Base-by-base conservation (phyloP, 257 asterid species). In the Fraxinus anomala region DNA sequence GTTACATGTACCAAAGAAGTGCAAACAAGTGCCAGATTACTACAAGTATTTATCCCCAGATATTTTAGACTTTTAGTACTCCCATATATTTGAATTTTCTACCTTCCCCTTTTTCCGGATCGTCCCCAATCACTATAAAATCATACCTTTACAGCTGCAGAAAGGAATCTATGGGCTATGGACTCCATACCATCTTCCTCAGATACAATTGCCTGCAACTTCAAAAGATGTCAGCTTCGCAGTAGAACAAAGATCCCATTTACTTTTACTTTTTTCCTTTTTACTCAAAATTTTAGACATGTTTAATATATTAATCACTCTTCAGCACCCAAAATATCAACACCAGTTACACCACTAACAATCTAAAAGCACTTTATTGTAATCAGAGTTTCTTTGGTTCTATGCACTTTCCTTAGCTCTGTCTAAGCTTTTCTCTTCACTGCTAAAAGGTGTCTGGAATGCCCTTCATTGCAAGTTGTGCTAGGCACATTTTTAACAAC, bases 161-260 rank as follows among this genome's bases (percentile, higher is more conserved):
- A 95, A 63, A 95, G 99, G 89, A 93, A 95, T 80, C 97, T 86
- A 75, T 95, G 99, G 73, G 99, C 94, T 74, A 93, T 89, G 80
- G 98, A 95, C 67, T 95, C 98, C 97, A 92, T 92, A 49, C 97
- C 98, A 44, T 93, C 98, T 88, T 95, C 99, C 86, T 93, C 99
- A 0, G 92, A 81, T 73, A 93, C 99, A 76, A 92, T 81, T 63
- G 97, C 97, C 97, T 95, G 91, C 82, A 84, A 72, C 76, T 63
- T 82, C 85, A 76, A 76, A 77, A 70, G 66, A 77, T 47, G 70
- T 69, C 8, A 56, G 73, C 73, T 13, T 31, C 44, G 49, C 44
- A 39, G 26, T 28, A 21, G 67, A 79, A 54, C 23, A 14, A 51
- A 63, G 51, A 75, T 33, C 42, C 61, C 59, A 68, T 24, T 63